These are phyloP conservation scores for Fusarium sp. DNA, from an alignment of 2,329 filamentous ascomycete genomes.

Conservation along the genomic window DNA sequence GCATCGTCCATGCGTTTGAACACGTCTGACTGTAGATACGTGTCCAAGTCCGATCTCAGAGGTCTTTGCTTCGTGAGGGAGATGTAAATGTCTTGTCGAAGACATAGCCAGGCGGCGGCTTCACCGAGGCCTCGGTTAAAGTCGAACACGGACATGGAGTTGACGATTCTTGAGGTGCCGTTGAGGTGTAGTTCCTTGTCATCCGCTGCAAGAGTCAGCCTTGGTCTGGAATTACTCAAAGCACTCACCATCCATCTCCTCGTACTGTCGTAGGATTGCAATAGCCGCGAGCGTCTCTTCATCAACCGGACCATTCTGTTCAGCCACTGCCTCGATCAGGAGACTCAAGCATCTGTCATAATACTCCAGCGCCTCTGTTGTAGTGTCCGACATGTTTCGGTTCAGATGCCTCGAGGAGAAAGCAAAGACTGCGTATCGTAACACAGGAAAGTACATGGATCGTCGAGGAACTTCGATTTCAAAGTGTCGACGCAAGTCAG, in stretches of 20 bases:
- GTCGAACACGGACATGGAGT: constrained; percentile 32
- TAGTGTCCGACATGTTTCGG: neutral
- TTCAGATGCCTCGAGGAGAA: constrained; percentile 13
- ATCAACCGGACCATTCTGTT: neutral
- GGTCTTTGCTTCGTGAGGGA: constrained; percentile 27
- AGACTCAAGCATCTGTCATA: neutral
- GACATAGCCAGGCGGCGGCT: constrained; percentile 29
- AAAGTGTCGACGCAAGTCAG: constrained; percentile 27
- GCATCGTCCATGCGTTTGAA: constrained; percentile 23
- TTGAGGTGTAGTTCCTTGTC: constrained; percentile 30
- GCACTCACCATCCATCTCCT: neutral
- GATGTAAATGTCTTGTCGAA: constrained; percentile 31
- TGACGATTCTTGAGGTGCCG: constrained; percentile 30
- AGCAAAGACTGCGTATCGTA: constrained; percentile 28
- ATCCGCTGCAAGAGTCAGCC: constrained; percentile 12
- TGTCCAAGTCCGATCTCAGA: constrained; percentile 21
- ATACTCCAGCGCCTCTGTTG: neutral
- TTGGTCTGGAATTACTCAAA: neutral
- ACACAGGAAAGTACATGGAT: constrained; percentile 21
- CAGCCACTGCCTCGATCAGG: neutral
- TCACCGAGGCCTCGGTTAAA: constrained; percentile 32
- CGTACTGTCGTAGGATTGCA: neutral
- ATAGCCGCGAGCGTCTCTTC: neutral
- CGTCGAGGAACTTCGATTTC: constrained; percentile 29
- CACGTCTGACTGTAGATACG: constrained; percentile 27